phyloP scores from a whole-genome alignment of 2,329 filamentous ascomycete species.

The Conoideocrella luteorostrata region DNA sequence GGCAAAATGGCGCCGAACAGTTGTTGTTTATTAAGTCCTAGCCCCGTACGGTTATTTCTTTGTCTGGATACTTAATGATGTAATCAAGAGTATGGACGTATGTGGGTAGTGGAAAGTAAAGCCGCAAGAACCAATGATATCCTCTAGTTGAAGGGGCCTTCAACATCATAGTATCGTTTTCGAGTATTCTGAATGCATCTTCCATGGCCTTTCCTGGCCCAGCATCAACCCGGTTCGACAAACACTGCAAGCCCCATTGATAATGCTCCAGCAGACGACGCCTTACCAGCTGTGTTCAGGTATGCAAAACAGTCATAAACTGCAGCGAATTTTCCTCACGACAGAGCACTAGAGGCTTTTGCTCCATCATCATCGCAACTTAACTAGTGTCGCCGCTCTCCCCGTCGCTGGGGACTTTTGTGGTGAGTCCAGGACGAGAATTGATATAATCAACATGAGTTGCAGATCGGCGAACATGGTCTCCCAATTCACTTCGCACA shows the following conservation, averaged over 20 bases:
- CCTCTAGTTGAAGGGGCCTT: slow-evolving; percentile 23
- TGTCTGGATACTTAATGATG: slow-evolving; percentile 16
- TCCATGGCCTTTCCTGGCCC: slow-evolving; percentile 9
- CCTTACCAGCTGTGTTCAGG: slow-evolving; percentile 39
- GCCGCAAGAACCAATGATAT: slow-evolving; percentile 30
- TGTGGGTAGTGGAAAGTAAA: slow-evolving; percentile 33
- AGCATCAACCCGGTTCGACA: no score
- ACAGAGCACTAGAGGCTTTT: slow-evolving; percentile 38
- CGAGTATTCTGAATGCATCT: slow-evolving; percentile 26
- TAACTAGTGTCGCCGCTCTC: no score
- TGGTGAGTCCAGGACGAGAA: no score
- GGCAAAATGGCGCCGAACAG: no score
- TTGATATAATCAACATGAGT: slow-evolving; percentile 30
- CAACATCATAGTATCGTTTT: slow-evolving; percentile 29
- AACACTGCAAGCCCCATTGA: no score
- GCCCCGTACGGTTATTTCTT: no score
- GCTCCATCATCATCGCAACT: slow-evolving; percentile 38
- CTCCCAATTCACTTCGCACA: slow-evolving; percentile 32
- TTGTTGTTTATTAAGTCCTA: not conserved
- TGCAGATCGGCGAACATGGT: slow-evolving; percentile 27
- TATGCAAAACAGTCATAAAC: slow-evolving; percentile 32
- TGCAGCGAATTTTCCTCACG: slow-evolving; percentile 32
- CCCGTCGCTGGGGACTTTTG: no score
- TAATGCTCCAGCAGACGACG: slow-evolving; percentile 43
- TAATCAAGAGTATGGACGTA: slow-evolving; percentile 33